Percentiles rank a stretch among this genome's conserved stretches.
Evolutionary conservation across 1,284 basidiomycete species (phyloP).

Genomic region (Anthracocystis walkeri): DNA sequence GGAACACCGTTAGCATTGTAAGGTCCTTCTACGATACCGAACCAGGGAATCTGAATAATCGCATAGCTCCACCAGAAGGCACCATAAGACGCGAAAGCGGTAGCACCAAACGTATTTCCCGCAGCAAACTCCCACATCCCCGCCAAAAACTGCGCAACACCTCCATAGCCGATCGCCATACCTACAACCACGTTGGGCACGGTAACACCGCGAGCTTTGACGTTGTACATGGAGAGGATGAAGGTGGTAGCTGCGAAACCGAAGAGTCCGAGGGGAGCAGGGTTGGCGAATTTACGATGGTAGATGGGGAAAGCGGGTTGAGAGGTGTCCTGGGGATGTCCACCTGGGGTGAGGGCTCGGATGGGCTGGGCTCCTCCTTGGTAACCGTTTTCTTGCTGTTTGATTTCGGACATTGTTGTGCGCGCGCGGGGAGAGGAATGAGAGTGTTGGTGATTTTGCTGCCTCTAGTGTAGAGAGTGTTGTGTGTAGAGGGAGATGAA

Average conservation of each 20-base stretch:
- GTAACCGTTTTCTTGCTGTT: conserved; percentile 55
- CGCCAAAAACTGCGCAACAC: conserved; percentile 78
- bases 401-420: conserved; percentile 47
- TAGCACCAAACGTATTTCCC: conserved; percentile 75
- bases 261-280: conserved; percentile 72
- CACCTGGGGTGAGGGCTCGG: conserved; percentile 69
- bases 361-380: conserved; percentile 46
- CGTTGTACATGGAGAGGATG: conserved; percentile 71
- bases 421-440: too few species aligned
- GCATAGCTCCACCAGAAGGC: conserved; percentile 66
- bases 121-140: conserved; percentile 78
- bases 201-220: conserved; percentile 61
- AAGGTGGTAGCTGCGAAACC: conserved; percentile 73
- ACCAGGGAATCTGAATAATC: conserved; percentile 63
- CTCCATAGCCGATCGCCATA: conserved; percentile 73
- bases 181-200: conserved; percentile 59
- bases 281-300: conserved; percentile 72
- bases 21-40: conserved; percentile 42
- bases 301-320: conserved; percentile 69
- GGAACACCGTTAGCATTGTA: conserved; percentile 40
- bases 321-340: conserved; percentile 71
- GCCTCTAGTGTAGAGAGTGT: not conserved
- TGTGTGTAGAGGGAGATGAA: too few species aligned
- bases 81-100: conserved; percentile 73
- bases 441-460: too few species aligned